Evolutionary conservation across 208 protist genomes (phyloP).

Genomic region (Blechomonas ayalai): DNA sequence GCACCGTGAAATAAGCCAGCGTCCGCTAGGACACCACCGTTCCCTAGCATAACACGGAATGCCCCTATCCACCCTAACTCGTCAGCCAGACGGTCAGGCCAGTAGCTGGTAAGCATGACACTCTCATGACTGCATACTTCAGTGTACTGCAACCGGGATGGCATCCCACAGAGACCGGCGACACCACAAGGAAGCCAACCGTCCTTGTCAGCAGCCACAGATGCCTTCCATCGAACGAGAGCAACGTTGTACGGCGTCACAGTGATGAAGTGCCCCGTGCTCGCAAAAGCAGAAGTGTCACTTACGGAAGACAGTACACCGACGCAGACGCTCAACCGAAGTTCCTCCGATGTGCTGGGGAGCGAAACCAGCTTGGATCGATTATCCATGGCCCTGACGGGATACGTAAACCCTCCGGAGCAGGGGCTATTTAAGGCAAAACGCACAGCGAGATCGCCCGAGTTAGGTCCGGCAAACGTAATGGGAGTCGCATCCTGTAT

Average conservation of each 20-base stretch:
- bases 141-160: conserved; percentile 14
- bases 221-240: conserved; percentile 24
- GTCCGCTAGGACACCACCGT: conserved; percentile 13
- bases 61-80: conserved; percentile 21
- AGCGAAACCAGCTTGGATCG: conserved; percentile 12
- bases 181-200: conserved; percentile 40
- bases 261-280: conserved; percentile 11
- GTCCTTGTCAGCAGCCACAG: conserved; percentile 13
- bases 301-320: conserved; percentile 2
- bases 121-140: conserved; percentile 29
- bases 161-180: conserved; percentile 22
- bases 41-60: conserved; percentile 23
- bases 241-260: conserved; percentile 21
- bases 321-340: not conserved
- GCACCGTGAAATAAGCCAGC: conserved; percentile 19
- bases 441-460: conserved; percentile 22
- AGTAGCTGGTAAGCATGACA: conserved; percentile 2
- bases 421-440: conserved; percentile 27
- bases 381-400: conserved; percentile 11
- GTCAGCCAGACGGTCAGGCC: conserved; percentile 30
- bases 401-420: conserved; percentile 17
- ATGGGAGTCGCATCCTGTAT: conserved; percentile 20
- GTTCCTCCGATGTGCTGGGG: conserved; percentile 7
- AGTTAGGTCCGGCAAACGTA: conserved; percentile 4
- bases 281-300: conserved; percentile 25